These are phyloP conservation scores for Stagonosporopsis vannaccii DNA, from an alignment of 2,329 filamentous ascomycete genomes.

Conservation along the genomic window DNA sequence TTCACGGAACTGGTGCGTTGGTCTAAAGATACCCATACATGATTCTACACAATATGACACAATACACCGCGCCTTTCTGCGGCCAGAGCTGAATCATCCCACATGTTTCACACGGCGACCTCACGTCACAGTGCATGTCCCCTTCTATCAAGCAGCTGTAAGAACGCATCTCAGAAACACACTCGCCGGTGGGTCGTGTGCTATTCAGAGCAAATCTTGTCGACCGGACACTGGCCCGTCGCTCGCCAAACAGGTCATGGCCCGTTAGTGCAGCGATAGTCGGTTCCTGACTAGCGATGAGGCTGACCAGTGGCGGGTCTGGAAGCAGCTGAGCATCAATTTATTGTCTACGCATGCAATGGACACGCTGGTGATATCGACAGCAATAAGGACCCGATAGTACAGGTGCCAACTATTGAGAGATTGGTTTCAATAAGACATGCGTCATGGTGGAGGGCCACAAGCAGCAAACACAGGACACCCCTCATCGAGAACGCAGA, in stretches of 20 bases:
- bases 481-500: conserved; percentile 14
- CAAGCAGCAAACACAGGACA: no score
- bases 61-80: neutral
- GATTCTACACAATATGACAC: neutral
- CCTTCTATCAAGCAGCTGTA: neutral
- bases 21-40: conserved; percentile 1
- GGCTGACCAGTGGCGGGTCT: conserved; percentile 1
- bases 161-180: neutral
- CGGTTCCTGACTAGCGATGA: conserved; percentile 18
- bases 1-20: neutral
- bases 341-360: neutral
- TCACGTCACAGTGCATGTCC: neutral
- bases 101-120: neutral
- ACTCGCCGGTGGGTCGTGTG: no score
- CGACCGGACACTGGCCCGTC: conserved; percentile 8
- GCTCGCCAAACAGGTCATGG: conserved; percentile 1
- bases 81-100: neutral
- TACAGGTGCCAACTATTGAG: no score
- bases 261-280: conserved; percentile 7
- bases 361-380: neutral
- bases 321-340: neutral
- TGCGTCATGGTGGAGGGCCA: no score
- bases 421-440: no score
- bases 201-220: conserved; percentile 8
- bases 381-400: no score